These are phyloP conservation scores for Tolypocladium inflatum DNA, from an alignment of 2,329 filamentous ascomycete species.

Conservation along the genomic window DNA sequence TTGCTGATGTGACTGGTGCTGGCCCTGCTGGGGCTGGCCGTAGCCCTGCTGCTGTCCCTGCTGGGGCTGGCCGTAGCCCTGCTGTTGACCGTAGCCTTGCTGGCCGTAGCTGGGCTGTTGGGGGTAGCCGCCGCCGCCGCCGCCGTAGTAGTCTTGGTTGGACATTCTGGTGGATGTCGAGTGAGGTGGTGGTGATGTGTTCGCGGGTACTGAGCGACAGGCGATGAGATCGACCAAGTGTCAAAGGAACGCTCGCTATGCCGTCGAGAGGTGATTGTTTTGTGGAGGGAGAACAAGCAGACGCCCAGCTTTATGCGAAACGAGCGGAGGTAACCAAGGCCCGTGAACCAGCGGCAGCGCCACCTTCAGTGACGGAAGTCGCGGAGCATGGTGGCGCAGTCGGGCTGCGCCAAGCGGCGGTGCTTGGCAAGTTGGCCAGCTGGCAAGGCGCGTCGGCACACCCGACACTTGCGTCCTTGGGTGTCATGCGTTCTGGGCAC, in stretches of 20 bases:
- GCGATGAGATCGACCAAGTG: neutral
- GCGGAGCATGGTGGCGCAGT: neutral
- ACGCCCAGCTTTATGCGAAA: neutral
- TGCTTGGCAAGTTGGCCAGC: neutral
- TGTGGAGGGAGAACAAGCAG: neutral
- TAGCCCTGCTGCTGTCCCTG: constrained; percentile 8
- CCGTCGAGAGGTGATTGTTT: neutral
- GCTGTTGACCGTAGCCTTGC: constrained; percentile 6
- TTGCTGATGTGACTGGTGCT: constrained; percentile 12
- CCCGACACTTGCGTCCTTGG: too few species aligned
- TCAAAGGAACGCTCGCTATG: neutral
- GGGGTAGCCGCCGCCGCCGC: constrained; percentile 8
- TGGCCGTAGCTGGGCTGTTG: constrained; percentile 15
- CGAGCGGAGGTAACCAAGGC: neutral
- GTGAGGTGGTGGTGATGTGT: neutral
- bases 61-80: constrained; percentile 1
- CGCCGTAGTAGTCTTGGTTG: constrained; percentile 25
- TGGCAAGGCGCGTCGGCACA: neutral
- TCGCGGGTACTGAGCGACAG: neutral
- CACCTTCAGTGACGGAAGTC: neutral
- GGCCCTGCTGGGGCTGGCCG: constrained; percentile 3
- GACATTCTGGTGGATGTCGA: constrained; percentile 18
- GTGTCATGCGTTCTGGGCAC: too few species aligned
- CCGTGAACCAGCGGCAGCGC: neutral
- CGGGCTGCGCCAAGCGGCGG: neutral